Percentiles rank a stretch among this genome's conserved stretches.
phyloP scores from a whole-genome alignment of 2,329 filamentous ascomycete species.

The Ophiostoma perfectum region DNA sequence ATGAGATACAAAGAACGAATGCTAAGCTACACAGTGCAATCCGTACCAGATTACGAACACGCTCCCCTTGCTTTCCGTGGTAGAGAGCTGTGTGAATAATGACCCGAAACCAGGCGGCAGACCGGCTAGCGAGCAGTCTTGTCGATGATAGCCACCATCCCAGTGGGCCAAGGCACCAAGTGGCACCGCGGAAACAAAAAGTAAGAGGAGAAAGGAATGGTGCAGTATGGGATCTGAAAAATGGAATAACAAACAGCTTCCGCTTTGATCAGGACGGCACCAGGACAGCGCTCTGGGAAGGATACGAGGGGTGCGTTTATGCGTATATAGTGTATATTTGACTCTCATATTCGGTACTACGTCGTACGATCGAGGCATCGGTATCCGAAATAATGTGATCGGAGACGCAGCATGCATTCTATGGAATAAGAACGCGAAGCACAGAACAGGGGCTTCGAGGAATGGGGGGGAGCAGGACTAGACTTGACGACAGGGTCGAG shows the following conservation, averaged over 20 bases:
- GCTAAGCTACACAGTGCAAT: too few relatives aligned
- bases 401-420: neutral
- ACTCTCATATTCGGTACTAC: too few relatives aligned
- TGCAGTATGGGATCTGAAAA: neutral
- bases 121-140: neutral
- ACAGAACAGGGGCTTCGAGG: neutral
- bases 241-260: neutral
- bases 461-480: neutral
- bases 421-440: neutral
- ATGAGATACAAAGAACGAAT: too few relatives aligned
- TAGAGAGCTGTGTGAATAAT: too few relatives aligned
- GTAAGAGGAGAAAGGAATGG: neutral
- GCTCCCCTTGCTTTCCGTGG: too few relatives aligned
- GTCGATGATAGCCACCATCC: neutral
- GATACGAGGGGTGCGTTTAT: neutral
- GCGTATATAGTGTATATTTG: neutral
- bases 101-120: too few relatives aligned
- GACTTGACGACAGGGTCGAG: neutral
- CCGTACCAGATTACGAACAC: too few relatives aligned
- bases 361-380: neutral
- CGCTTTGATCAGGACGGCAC: neutral
- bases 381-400: neutral
- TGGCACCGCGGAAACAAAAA: neutral
- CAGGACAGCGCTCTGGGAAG: too few relatives aligned
- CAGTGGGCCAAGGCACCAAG: neutral